These are phyloP conservation scores for Phytopythium ostracodes DNA, from an alignment of 352 stramenopile species.

Conservation along the genomic window DNA sequence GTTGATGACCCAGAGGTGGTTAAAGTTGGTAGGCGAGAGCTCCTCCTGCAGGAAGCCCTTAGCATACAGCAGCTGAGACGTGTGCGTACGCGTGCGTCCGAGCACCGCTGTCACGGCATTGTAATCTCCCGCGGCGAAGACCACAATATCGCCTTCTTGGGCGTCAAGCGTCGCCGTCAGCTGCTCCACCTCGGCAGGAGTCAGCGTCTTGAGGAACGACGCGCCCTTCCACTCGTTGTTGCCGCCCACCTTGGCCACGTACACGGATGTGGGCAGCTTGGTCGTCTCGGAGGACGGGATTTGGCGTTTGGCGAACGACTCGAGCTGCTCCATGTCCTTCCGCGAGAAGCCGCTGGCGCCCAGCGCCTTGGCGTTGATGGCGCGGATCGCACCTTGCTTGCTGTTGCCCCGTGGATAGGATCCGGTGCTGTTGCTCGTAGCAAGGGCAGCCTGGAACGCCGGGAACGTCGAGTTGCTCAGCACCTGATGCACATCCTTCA, in stretches of 20 bases:
- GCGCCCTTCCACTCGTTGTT: conserved; percentile 60
- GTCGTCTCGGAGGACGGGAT: conserved; percentile 18
- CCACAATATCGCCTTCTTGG: conserved; percentile 61
- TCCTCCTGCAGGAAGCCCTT: conserved; percentile 60
- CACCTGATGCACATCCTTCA: conserved; percentile 48
- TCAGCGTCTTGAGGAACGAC: conserved; percentile 64
- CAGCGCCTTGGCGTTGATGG: conserved; percentile 69
- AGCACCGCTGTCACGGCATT: conserved; percentile 50
- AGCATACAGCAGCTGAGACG: conserved; percentile 49
- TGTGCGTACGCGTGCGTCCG: conserved; percentile 64
- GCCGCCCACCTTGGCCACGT: conserved; percentile 61
- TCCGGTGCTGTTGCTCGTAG: conserved; percentile 3
- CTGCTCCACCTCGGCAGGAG: conserved; percentile 32
- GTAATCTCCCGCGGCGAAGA: conserved; percentile 61
- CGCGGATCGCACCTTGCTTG: conserved; percentile 43
- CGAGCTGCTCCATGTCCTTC: conserved; percentile 67
- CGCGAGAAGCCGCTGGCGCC: conserved; percentile 53
- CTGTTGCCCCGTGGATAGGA: conserved; percentile 12
- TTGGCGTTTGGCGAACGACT: conserved; percentile 45
- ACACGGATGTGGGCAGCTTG: conserved; percentile 17
- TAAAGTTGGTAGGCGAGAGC: conserved; percentile 61
- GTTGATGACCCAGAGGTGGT: conserved; percentile 82
- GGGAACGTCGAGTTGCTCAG: conserved; percentile 36
- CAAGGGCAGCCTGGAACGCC: conserved; percentile 38
- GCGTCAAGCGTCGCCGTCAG: conserved; percentile 46